Percentiles rank a stretch among this genome's conserved stretches.
Evolutionary conservation across 208 protist genomes (phyloP).

Genomic region (Trypanosoma scelopori): DNA sequence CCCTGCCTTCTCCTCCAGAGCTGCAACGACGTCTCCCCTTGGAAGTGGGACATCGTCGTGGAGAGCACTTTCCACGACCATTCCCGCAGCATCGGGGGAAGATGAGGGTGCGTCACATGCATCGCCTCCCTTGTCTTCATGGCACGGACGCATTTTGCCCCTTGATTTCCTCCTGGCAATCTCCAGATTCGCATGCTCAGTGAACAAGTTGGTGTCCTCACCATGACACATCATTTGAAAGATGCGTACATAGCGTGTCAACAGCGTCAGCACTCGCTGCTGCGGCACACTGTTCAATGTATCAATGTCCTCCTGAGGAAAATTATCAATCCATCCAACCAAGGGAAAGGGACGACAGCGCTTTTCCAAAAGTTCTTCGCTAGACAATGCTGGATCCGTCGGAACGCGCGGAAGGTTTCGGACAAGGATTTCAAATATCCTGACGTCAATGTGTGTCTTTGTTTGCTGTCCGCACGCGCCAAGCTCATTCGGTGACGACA

Average conservation of each 20-base stretch:
- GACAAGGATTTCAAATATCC: conserved; percentile 65
- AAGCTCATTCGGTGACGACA: not conserved
- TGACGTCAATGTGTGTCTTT: conserved; percentile 28
- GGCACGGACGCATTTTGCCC: not conserved
- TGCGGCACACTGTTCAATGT: conserved; percentile 59
- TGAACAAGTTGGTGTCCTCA: conserved; percentile 54
- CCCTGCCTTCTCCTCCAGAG: not conserved
- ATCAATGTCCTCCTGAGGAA: conserved; percentile 53
- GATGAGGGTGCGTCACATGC: no score
- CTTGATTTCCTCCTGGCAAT: conserved; percentile 3
- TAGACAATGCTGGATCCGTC: conserved; percentile 2
- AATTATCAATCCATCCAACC: conserved; percentile 73
- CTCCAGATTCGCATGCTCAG: conserved; percentile 26
- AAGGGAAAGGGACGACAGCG: conserved; percentile 50
- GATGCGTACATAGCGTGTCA: conserved; percentile 55
- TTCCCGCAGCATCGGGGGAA: no score
- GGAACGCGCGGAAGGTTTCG: conserved; percentile 66
- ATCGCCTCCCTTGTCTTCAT: not conserved
- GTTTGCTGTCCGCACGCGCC: not conserved
- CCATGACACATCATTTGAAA: conserved; percentile 76
- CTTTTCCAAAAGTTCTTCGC: conserved; percentile 26
- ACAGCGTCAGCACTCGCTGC: conserved; percentile 37
- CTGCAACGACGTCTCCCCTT: not conserved
- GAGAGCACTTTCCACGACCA: not conserved
- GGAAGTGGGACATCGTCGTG: not conserved